Conservation (phyloP, 192 early-diverging fungal genomes). For the Coemansia sp. region DNA sequence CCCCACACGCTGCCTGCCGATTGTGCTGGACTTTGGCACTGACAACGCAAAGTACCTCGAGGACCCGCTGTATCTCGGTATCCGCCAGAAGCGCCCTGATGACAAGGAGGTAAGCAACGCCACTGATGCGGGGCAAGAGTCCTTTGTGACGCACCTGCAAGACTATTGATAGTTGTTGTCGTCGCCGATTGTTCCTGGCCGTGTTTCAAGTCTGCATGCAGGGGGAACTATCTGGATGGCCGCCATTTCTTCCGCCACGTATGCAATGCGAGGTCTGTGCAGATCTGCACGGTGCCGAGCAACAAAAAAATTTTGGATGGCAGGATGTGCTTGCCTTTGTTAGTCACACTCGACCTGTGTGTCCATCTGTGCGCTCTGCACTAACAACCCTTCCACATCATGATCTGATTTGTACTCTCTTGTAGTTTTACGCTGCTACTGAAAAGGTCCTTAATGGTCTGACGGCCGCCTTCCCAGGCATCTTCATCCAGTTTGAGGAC, state of each 20-base stretch:
- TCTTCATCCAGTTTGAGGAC: constrained; percentile 97
- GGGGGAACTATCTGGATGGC: background rate
- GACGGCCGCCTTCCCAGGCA: constrained; percentile 66
- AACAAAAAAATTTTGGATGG: background rate
- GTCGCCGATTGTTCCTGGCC: background rate
- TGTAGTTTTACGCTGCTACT: constrained; percentile 76
- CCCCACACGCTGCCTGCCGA: constrained; percentile 81
- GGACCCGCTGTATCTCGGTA: constrained; percentile 88
- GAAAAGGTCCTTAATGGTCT: constrained; percentile 80
- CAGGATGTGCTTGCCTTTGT: constrained; percentile 1
- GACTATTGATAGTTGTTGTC: background rate
- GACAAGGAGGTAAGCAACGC: constrained; percentile 41
- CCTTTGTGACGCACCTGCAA: constrained; percentile 4
- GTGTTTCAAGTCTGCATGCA: constrained; percentile 23
- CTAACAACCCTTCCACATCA: background rate
- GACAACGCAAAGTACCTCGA: constrained; percentile 74
- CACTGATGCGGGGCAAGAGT: background rate
- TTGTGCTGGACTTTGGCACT: constrained; percentile 86
- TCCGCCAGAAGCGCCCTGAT: constrained; percentile 61
- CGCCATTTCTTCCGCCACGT: constrained; percentile 7
- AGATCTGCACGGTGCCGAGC: constrained; percentile 4
- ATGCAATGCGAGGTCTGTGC: constrained; percentile 4
- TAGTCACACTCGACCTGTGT: constrained; percentile 10
- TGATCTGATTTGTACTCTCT: background rate
- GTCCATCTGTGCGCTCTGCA: constrained; percentile 6